Base-by-base conservation (phyloP, 192 early-diverging fungal genomes). In the Haplosporangium gracile region DNA sequence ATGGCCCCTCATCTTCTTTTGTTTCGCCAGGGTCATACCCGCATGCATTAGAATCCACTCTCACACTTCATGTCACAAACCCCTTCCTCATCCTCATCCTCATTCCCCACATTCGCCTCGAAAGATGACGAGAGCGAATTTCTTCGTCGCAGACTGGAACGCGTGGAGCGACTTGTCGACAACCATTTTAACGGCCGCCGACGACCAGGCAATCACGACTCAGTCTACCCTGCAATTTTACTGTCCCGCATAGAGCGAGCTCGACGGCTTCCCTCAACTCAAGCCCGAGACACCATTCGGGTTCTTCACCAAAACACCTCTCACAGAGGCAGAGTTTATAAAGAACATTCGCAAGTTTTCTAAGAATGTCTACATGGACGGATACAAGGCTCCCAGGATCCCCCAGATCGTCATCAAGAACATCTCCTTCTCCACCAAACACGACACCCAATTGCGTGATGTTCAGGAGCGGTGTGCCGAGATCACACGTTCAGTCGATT, bases 371-470 rank as follows among this genome's bases (percentile, higher is more conserved):
- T 42, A 69, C 24, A 43, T 77, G 75, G 75, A 40, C 53, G 5
- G 4, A 34, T 82, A 82, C 40, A 57, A 77, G 38, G 51, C 81
- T 51, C 75, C 75, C 43, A 77, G 68, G 75, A 29, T 77, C 32
- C 75, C 81, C 22, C 53, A 55, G 13, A 45, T 15, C 57, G 29
- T 73, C 38, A 73, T 40, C 22, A 53, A 77, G 11, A 49, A 53
- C 70, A 26, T 53, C 18, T n/a, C 45, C 13, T 34, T 55, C 34
- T 9, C 47, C 36, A 82, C 72, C 60, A 57, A n/a, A 18, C 81
- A 77, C 42, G 81, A 82, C 32, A 18, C 26, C 2, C 53, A 77
- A 15, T 40, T 82, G 32, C 75, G 75, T 22, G 26, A 49, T 9
- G 29, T 82, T 29, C 81, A 82, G 32, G 53, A 77, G 8, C 70